Conservation (phyloP, 2,329 filamentous ascomycete genomes). For the Colletotrichum endophyticum region DNA sequence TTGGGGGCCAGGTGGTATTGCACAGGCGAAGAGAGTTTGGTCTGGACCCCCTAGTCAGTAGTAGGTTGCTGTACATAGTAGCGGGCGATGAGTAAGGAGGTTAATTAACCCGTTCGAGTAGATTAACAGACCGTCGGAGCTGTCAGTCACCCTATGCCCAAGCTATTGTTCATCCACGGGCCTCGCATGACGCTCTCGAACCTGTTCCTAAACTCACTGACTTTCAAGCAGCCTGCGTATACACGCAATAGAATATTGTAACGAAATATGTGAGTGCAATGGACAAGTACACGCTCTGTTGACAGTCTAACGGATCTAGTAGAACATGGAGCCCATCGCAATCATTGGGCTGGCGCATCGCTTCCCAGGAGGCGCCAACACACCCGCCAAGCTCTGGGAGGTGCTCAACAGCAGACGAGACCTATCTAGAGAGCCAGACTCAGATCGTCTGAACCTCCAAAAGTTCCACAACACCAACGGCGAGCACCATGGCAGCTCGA, state of each 20-base stretch:
- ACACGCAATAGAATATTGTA: not conserved
- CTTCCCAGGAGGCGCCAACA: conserved; percentile 1
- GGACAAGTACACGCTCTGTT: accelerated
- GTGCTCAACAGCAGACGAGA: not conserved
- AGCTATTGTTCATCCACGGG: not conserved
- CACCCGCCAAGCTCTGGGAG: conserved; percentile 11
- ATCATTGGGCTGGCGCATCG: conserved; percentile 2
- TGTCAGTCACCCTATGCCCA: not conserved
- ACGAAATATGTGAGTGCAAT: not conserved
- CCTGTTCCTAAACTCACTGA: accelerated
- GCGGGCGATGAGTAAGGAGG: not conserved
- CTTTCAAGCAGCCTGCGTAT: not conserved
- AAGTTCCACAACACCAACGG: conserved; percentile 14
- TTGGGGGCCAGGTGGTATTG: not conserved
- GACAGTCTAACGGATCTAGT: not conserved
- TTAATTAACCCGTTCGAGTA: not conserved
- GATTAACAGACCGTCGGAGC: not conserved
- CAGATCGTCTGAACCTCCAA: not conserved
- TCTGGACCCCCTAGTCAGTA: not conserved
- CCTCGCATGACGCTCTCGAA: not conserved
- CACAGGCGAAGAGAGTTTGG: not conserved
- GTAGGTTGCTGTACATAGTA: not conserved
- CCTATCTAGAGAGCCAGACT: not conserved
- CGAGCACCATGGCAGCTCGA: conserved; percentile 25
- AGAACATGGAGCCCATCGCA: conserved; percentile 23